These are phyloP conservation scores for Alternaria sp. DNA, from an alignment of 2,329 filamentous ascomycete genomes.

Conservation along the genomic window DNA sequence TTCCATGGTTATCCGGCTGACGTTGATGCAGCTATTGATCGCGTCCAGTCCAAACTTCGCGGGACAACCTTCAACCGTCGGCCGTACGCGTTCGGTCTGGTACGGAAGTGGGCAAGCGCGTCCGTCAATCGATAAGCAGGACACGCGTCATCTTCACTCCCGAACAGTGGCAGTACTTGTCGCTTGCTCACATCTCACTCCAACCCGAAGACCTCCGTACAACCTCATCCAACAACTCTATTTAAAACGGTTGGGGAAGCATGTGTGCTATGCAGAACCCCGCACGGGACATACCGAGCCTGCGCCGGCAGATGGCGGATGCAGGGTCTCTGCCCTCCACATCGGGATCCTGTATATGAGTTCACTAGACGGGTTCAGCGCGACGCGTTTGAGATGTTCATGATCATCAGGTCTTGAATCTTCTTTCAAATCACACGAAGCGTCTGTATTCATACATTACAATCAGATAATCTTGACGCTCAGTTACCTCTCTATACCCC, in stretches of 20 bases:
- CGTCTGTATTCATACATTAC: not conserved
- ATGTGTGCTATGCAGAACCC: not conserved
- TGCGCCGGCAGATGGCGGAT: slow-evolving; percentile 3
- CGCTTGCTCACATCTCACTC: not conserved
- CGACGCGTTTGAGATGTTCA: not conserved
- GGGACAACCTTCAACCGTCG: not conserved
- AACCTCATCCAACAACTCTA: not conserved
- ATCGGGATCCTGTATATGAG: slow-evolving; percentile 7
- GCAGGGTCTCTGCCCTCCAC: slow-evolving; percentile 7
- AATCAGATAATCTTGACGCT: not conserved
- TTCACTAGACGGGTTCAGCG: not conserved
- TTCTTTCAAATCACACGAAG: not conserved
- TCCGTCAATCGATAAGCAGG: not conserved
- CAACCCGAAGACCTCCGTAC: not conserved
- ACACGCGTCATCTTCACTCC: not conserved
- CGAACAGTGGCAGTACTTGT: not conserved
- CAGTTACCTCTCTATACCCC: not conserved
- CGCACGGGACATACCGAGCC: not conserved
- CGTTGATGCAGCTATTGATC: not conserved
- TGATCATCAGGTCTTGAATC: not conserved
- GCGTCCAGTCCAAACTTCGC: not conserved
- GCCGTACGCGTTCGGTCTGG: not conserved
- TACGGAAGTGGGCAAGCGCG: not conserved
- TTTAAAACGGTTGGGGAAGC: not conserved
- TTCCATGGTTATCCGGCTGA: not conserved